Base-by-base conservation (phyloP, 345 rosid species). In the Eucalyptus polyanthemos region DNA sequence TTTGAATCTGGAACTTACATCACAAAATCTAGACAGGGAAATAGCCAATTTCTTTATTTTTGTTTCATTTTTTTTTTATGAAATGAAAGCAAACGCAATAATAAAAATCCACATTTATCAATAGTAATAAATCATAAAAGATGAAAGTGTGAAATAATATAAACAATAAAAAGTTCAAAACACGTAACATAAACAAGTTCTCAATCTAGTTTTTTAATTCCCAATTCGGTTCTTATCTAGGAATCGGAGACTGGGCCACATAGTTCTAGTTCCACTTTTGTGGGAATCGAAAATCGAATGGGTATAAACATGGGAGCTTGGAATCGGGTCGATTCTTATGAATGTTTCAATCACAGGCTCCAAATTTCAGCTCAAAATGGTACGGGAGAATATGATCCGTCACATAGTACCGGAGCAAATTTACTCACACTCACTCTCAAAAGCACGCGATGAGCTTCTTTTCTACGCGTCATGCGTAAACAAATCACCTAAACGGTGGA, bases 231-330 rank as follows among this genome's bases (percentile, higher is more conserved):
- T 56, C 3, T 56, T 24, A 56, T 56, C 6, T 0, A 56, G 13
- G 29, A 56, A 24, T 0, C 6, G 13, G 2, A 1, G 13, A 56
- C 2, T 4, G 0, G 0, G 1, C 13, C 6, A 5, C 6, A 56
- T 9, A 56, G 0, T 9, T 21, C 5, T 4, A 24, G 5, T 56
- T 56, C 12, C 29, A 56, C 27, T 9, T 56, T 56, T 24, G 0
- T 4, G 27, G 13, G 13, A 56, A 24, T 24, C 1, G 1, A 24
- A 5, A 56, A 24, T 56, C 3, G 0, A 24, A 10, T 1, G 0
- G 3, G 6, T 56, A 10, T 2, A 56, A 56, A 0, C 0, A 0
- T 56, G 62, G 6, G 29, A 56, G 1, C 2, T 56, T 24, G 62
- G 62, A 56, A 56, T 10, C 5, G 6, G 9, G 5, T 0, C 13